Conservation (phyloP, 768 basidiomycete genomes). For the Podaxis mareebaensis region DNA sequence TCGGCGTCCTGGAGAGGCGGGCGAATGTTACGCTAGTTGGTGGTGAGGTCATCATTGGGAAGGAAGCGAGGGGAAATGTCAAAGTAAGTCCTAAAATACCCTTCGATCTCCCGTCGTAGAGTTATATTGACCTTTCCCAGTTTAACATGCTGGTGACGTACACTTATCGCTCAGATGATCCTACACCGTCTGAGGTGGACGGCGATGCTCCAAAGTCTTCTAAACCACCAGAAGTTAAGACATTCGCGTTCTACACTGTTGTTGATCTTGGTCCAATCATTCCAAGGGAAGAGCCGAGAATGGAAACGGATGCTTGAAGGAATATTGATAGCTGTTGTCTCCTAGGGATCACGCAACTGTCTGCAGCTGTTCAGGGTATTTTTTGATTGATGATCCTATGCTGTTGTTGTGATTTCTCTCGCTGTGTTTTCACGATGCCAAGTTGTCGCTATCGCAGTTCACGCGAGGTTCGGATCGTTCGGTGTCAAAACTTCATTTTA, state of each 20-base stretch:
- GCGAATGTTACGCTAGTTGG: constrained; percentile 89
- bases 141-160: constrained; percentile 94
- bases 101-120: not conserved
- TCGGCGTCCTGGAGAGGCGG: constrained; percentile 84
- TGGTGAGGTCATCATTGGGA: constrained; percentile 84
- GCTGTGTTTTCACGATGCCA: too few relatives aligned
- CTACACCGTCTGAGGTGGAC: constrained; percentile 59
- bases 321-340: not conserved
- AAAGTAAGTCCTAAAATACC: constrained; percentile 53
- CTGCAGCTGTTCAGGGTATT: too few relatives aligned
- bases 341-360: not conserved
- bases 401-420: too few relatives aligned
- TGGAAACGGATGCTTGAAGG: constrained; percentile 16
- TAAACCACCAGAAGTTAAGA: constrained; percentile 73
- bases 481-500: too few relatives aligned
- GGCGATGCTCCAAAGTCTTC: constrained; percentile 37
- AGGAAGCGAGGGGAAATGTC: constrained; percentile 73
- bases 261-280: constrained; percentile 77
- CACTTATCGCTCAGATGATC: constrained; percentile 91
- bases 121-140: constrained; percentile 43
- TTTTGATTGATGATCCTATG: too few relatives aligned
- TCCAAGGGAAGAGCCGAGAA: constrained; percentile 52
- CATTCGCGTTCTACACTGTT: constrained; percentile 86
- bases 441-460: too few relatives aligned
- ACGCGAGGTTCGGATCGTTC: too few relatives aligned